These are phyloP conservation scores for Triangularia setosa DNA, from an alignment of 2,329 filamentous ascomycete species.

Conservation along the genomic window DNA sequence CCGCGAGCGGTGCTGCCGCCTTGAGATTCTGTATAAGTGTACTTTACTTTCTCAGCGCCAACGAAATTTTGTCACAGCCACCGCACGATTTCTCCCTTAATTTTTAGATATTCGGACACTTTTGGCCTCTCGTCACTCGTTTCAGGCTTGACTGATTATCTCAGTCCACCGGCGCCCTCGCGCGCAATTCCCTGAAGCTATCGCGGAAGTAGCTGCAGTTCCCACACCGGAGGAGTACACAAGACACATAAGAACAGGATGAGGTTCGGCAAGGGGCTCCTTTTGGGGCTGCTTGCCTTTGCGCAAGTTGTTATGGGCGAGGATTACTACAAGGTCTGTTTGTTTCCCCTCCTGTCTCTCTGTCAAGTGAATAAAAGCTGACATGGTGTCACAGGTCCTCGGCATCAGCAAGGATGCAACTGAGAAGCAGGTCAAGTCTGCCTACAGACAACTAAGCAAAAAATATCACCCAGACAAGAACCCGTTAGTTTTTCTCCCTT, in stretches of 20 bases:
- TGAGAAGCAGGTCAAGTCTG: slow-evolving; percentile 87
- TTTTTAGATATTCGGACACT: background rate
- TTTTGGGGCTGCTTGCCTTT: slow-evolving; percentile 51
- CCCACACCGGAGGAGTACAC: slow-evolving; percentile 5
- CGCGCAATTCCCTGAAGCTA: slow-evolving; percentile 10
- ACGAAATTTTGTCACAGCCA: background rate
- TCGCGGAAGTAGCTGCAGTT: background rate
- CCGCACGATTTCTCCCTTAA: background rate
- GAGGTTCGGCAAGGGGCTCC: slow-evolving; percentile 47
- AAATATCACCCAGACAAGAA: slow-evolving; percentile 99
- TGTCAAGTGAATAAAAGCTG: background rate
- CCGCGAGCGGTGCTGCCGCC: background rate
- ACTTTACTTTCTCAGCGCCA: background rate
- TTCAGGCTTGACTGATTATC: background rate
- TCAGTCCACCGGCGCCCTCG: background rate
- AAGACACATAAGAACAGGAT: slow-evolving; percentile 36
- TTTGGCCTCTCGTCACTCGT: slow-evolving; percentile 20
- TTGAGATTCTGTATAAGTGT: slow-evolving; percentile 14
- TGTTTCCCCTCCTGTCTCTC: background rate
- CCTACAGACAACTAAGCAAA: slow-evolving; percentile 88
- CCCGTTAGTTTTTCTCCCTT: slow-evolving; percentile 56
- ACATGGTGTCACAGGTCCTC: slow-evolving; percentile 56
- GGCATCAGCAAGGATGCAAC: slow-evolving; percentile 74
- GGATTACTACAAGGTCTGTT: slow-evolving; percentile 72
- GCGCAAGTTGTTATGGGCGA: slow-evolving; percentile 54